Evolutionary conservation across 2,329 filamentous ascomycete species (phyloP), one percentile per base, ranked within the genome.

Genomic region (Karstenula rhodostoma): DNA sequence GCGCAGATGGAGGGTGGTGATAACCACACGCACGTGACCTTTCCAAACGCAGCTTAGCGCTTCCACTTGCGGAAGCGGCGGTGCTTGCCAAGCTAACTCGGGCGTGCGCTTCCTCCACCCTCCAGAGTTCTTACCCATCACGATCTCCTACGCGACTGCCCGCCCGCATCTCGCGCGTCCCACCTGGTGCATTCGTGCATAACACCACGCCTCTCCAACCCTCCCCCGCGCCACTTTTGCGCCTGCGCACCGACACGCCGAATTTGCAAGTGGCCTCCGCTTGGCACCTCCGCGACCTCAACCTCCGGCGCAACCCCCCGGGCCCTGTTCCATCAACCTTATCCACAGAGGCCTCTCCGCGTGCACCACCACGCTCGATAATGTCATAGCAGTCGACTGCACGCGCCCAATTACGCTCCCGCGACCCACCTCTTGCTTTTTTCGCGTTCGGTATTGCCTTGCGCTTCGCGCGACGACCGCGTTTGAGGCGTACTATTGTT

Each of bases 321-420:
- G 70, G 67, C 60, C 64, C 55, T 56, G 59, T 35, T 69, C 61
- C 74, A 76, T 75, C 74, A 72, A 64, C 72, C 65, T 67, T 70
- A 68, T 72, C 63, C 61, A 66, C 69, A 57, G 60, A 63, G 61
- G 60, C 60, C 56, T 65, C 59, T 62, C 56, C 63, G 64, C 64
- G 68, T 70, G 69, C 67, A 71, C 72, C 64, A 67, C 73, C 35
- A 59, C 63, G 60, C 67, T 62, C 67, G 68, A 78, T 71, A 70
- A 78, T 78, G 75, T 63, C 61, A 74, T 78, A 77, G 73, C 58
- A 63, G 65, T 59, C 64, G 57, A 56, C 59, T 63, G 58, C 65
- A 65, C 67, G 68, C 73, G 68, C 66, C 61, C 60, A 53, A 63
- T 62, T 43, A 59, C 58, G 52, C 17, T 62, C 65, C 58, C 67